Base-by-base conservation (phyloP, 1,139 yeast species). In the Kodamaea derodonti region DNA sequence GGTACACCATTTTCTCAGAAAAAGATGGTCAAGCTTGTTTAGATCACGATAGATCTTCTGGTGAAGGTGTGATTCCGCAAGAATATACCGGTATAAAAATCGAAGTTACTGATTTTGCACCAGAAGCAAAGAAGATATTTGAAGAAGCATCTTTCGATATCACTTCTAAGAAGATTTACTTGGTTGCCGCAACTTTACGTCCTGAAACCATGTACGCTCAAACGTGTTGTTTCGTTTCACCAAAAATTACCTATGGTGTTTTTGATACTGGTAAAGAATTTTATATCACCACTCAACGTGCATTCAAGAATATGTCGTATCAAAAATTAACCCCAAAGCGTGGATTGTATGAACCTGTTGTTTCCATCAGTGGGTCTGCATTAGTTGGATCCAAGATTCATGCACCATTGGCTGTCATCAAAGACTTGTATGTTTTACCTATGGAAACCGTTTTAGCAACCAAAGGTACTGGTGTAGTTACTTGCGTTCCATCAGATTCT, bases 201-300 rank as follows among this genome's bases (percentile, higher is more conserved):
- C 97, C 99, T 25, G 99, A 92, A 69, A 92, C 99, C 49, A 87
- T 94, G 97, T 90, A 90, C 55, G 98, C 97, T 46, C 98, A 94
- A 71, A 84, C 96, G 3, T 86, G 96, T 72, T 90, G 97, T 73
- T 94, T 92, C 54, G 97, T 92, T 22, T 86, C 96, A 31, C 97
- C 97, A 54, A 88, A 86, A 69, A 85, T 92, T 52, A 78, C 76
- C 36, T 92, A 94, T 56, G 98, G 98, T 56, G 63, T 92, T 35
- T 94, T 85, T 58, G 86, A 87, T 57, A 95, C 90, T 38, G 95
- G 95, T 43, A 79, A 84, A 49, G 77, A 77, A 47, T 86, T 81
- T 67, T 88, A 69, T 64, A 81, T 92, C 56, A 83, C 95, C 54
- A 92, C 98, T 37, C 84, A 85, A 63, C 84, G 97, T 58, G 95